phyloP scores from a whole-genome alignment of 2,329 filamentous ascomycete genomes.

The Venturiaceae sp. region DNA sequence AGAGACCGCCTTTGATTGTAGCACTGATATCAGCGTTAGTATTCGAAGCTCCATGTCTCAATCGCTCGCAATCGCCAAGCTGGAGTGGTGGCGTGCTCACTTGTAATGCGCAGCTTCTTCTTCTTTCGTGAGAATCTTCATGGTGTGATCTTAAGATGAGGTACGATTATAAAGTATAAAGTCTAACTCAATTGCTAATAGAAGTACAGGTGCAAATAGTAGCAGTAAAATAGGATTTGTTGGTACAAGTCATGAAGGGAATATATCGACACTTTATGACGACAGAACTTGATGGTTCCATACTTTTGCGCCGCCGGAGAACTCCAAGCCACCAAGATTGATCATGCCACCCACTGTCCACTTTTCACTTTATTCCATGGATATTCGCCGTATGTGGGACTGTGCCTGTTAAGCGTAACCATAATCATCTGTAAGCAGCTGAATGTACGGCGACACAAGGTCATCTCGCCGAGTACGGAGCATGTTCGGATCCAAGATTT shows the following conservation, averaged over 20 bases:
- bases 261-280: not conserved
- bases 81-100: conserved; percentile 27
- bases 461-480: not conserved
- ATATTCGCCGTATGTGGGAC: too few species aligned
- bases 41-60: not conserved
- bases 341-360: not conserved
- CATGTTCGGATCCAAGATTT: not conserved
- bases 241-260: not conserved
- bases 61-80: conserved; percentile 2
- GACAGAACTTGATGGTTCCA: not conserved
- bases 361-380: not conserved
- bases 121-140: conserved; percentile 95
- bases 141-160: conserved; percentile 33
- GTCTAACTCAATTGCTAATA: too few species aligned
- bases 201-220: not conserved
- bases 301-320: not conserved
- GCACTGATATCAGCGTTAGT: conserved; percentile 31
- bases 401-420: too few species aligned
- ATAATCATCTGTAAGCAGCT: not conserved
- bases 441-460: not conserved
- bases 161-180: not conserved
- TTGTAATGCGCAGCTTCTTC: conserved; percentile 81
- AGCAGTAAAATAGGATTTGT: not conserved
- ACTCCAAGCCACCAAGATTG: not conserved
- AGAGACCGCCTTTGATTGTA: conserved; percentile 68